Conservation (phyloP, 139 green algal genomes). For the Limnomonas spitsbergensis region DNA sequence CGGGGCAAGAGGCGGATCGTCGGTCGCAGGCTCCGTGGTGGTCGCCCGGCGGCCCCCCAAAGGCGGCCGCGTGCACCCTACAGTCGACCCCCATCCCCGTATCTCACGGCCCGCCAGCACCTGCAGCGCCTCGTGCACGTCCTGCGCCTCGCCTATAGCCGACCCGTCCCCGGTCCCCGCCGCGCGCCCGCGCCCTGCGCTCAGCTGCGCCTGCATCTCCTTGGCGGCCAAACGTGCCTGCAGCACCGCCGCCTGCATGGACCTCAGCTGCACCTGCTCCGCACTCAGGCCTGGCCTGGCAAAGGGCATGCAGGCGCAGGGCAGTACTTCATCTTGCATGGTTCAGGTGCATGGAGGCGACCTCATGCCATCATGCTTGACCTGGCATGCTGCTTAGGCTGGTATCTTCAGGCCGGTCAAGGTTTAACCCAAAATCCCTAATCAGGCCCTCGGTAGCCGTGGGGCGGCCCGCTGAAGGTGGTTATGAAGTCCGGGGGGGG, state of each 20-base stretch:
- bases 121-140: background rate
- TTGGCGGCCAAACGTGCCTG: background rate
- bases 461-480: background rate
- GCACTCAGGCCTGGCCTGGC: background rate
- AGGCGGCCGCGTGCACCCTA: too few species aligned
- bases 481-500: too few species aligned
- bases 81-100: too few species aligned
- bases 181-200: too few species aligned
- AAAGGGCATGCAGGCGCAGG: background rate
- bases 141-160: background rate
- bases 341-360: background rate
- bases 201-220: background rate
- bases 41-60: background rate
- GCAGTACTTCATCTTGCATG: too few species aligned
- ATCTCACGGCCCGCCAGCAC: too few species aligned
- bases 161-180: background rate
- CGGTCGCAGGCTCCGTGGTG: background rate
- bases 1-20: too few species aligned
- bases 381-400: background rate
- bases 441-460: background rate
- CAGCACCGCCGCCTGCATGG: background rate
- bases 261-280: background rate
- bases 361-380: background rate
- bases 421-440: background rate
- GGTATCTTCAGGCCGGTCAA: background rate